These are phyloP conservation scores for Blastomyces gilchristii DNA, from an alignment of 2,329 filamentous ascomycete species.

Conservation along the genomic window DNA sequence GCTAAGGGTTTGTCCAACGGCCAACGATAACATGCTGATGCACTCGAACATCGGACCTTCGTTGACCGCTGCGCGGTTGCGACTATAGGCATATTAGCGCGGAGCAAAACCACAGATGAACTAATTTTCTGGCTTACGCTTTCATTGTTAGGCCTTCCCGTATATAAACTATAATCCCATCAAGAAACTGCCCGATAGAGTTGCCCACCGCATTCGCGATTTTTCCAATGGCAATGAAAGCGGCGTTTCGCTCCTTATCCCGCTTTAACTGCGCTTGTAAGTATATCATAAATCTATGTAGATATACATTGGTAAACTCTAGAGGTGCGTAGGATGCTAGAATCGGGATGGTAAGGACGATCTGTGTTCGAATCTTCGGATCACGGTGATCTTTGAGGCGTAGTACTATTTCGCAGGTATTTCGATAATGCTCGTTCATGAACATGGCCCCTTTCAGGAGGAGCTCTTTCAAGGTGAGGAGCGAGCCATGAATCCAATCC, in stretches of 20 bases:
- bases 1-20: constrained; percentile 90
- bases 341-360: constrained; percentile 83
- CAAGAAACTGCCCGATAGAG: constrained; percentile 86
- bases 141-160: constrained; percentile 79
- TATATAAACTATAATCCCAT: constrained; percentile 87
- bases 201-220: constrained; percentile 94
- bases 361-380: constrained; percentile 72
- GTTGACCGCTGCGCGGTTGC: constrained; percentile 47
- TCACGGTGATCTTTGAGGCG: constrained; percentile 91
- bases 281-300: constrained; percentile 96
- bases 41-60: constrained; percentile 85
- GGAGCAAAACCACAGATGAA: constrained; percentile 8
- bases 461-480: constrained; percentile 85
- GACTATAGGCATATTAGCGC: constrained; percentile 28
- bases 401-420: constrained; percentile 85
- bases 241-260: constrained; percentile 85
- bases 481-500: constrained; percentile 85
- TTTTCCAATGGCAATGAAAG: constrained; percentile 91
- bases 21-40: constrained; percentile 90
- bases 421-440: constrained; percentile 90
- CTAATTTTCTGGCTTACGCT: constrained; percentile 40
- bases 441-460: constrained; percentile 96
- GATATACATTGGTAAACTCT: constrained; percentile 76
- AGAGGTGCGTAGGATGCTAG: constrained; percentile 85
- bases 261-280: constrained; percentile 88